Percentiles rank a stretch among this genome's conserved stretches.
Conservation (phyloP, 2,329 filamentous ascomycete species). For the Alternaria sp. region DNA sequence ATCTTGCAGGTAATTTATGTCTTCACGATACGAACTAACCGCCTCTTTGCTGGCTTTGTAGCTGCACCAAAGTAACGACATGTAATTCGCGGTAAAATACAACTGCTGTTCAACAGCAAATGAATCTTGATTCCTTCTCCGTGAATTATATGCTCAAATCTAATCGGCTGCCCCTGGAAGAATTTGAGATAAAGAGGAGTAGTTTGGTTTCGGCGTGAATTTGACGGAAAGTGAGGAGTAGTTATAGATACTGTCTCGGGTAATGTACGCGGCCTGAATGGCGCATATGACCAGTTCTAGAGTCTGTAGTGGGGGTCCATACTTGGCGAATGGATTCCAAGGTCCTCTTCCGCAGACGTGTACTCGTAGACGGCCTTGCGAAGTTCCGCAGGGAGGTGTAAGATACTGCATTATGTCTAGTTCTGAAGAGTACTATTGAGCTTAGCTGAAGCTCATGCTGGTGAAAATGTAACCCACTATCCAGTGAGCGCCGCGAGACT, state of each 20-base stretch:
- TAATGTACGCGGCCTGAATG: background rate
- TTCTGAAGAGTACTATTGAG: background rate
- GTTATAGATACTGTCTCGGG: background rate
- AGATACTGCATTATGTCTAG: conserved; percentile 2
- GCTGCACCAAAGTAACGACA: background rate
- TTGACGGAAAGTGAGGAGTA: background rate
- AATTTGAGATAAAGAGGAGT: background rate
- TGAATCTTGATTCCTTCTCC: background rate
- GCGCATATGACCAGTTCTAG: background rate
- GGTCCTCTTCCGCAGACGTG: background rate
- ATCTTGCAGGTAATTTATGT: background rate
- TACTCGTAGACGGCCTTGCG: conserved; percentile 10
- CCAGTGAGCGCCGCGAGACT: background rate
- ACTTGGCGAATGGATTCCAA: background rate
- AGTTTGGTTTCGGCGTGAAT: conserved; percentile 4
- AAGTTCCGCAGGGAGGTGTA: conserved; percentile 10
- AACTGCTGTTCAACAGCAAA: background rate
- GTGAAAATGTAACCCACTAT: background rate
- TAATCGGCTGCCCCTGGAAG: background rate
- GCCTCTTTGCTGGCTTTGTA: background rate
- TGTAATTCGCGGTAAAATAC: too few species aligned
- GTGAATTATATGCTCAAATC: background rate
- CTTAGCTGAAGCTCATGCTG: background rate
- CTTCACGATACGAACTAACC: background rate
- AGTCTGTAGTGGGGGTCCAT: background rate